A percentile compares a stretch with the other conserved stretches of the same genome.
phyloP scores from a whole-genome alignment of 2,329 filamentous ascomycete genomes.

The Colletotrichum tamarilloi region DNA sequence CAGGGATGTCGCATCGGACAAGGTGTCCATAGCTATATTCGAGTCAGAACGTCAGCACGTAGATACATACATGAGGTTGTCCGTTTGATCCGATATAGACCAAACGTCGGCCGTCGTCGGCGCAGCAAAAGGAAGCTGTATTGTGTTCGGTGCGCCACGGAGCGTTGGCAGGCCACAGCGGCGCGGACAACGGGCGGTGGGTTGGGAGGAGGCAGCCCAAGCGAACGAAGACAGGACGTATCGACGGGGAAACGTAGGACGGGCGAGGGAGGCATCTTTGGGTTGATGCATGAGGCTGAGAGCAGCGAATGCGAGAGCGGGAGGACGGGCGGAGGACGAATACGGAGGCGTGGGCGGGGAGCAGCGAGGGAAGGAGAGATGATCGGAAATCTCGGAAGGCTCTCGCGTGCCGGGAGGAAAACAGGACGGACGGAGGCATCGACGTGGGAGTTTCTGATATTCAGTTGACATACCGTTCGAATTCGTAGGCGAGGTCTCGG shows the following conservation, averaged over 20 bases:
- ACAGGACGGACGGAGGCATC: constrained; percentile 60
- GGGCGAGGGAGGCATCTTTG: constrained; percentile 44
- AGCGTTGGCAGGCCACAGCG: constrained; percentile 25
- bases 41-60: constrained; percentile 58
- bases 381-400: constrained; percentile 46
- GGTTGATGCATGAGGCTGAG: constrained; percentile 39
- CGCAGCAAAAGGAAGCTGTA: neutral
- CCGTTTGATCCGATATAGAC: constrained; percentile 13
- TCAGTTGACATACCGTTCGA: constrained; percentile 96
- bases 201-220: constrained; percentile 25
- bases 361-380: constrained; percentile 42
- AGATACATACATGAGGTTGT: constrained; percentile 9
- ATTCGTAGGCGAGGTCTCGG: constrained; percentile 99
- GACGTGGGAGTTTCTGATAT: constrained; percentile 52
- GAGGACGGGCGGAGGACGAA: constrained; percentile 54
- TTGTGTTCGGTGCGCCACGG: constrained; percentile 20
- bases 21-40: constrained; percentile 88
- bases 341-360: constrained; percentile 49
- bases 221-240: constrained; percentile 38
- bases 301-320: constrained; percentile 46
- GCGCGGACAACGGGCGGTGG: constrained; percentile 16
- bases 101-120: constrained; percentile 21
- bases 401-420: constrained; percentile 42
- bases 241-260: constrained; percentile 43
- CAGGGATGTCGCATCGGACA: constrained; percentile 98